These are phyloP conservation scores for Ophiosphaerella narmari DNA, from an alignment of 2,329 filamentous ascomycete genomes.

Conservation along the genomic window DNA sequence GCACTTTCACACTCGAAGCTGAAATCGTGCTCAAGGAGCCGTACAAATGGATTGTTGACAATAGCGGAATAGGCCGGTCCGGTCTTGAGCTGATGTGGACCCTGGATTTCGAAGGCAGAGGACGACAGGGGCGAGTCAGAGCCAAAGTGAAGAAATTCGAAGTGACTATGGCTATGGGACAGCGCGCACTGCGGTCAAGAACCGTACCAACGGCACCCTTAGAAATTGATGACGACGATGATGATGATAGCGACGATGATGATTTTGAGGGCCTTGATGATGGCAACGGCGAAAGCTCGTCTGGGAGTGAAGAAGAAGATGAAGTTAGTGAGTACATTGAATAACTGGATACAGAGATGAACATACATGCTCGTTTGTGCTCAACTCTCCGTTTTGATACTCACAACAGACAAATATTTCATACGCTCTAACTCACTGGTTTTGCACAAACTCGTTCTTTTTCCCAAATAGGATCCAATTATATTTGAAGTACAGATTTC, in stretches of 20 bases:
- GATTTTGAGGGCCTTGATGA: conserved; percentile 25
- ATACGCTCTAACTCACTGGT: background rate
- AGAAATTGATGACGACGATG: conserved; percentile 9
- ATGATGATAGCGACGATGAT: conserved; percentile 15
- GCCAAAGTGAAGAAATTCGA: conserved; percentile 46
- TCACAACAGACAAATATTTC: background rate
- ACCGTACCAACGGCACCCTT: background rate
- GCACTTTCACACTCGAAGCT: conserved; percentile 47
- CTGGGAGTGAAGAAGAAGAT: conserved; percentile 16
- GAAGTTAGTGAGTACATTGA: conserved; percentile 21
- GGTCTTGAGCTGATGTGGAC: conserved; percentile 49
- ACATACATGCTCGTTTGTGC: background rate
- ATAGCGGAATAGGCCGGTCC: conserved; percentile 41
- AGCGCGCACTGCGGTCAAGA: conserved; percentile 7
- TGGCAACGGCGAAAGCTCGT: conserved; percentile 13
- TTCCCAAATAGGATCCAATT: too few species aligned
- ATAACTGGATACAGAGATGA: conserved; percentile 9
- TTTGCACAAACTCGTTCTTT: too few species aligned
- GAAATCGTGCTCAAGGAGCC: conserved; percentile 50
- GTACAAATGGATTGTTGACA: conserved; percentile 50
- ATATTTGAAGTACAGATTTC: too few species aligned
- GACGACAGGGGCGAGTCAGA: conserved; percentile 47
- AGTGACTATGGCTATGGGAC: conserved; percentile 27
- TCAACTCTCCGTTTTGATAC: background rate
- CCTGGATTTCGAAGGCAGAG: conserved; percentile 49